Percentiles rank a stretch among this genome's conserved stretches.
These are phyloP conservation scores for Gracilaria caudata DNA, from an alignment of 23 red algal genomes.

Conservation along the genomic window DNA sequence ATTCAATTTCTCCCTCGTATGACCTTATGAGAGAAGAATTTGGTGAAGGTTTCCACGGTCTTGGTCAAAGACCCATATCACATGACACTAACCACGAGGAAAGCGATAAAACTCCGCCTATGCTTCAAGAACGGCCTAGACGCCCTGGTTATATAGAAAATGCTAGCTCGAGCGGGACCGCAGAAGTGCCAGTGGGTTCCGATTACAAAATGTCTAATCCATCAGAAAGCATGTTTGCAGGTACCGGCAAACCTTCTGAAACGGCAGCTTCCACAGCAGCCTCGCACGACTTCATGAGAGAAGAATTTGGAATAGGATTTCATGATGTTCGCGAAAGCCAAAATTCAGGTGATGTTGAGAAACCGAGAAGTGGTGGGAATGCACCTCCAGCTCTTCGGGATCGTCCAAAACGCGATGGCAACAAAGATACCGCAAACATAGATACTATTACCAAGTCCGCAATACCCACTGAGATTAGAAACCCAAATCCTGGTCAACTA, in stretches of 20 bases:
- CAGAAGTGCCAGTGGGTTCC: not conserved
- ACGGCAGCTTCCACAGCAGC: too few relatives aligned
- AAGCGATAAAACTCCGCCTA: not conserved
- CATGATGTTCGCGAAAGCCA: not conserved
- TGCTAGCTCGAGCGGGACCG: not conserved
- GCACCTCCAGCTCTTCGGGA: not conserved
- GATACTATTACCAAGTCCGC: not conserved
- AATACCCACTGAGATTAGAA: not conserved
- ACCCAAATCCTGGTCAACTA: not conserved
- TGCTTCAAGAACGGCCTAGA: not conserved
- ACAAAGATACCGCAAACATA: not conserved
- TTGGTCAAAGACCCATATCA: not conserved
- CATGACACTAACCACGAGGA: not conserved
- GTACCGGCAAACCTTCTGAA: not conserved
- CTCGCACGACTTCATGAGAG: slow-evolving; percentile 23
- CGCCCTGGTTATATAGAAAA: not conserved
- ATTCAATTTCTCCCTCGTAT: not conserved
- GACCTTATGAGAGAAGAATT: slow-evolving; percentile 20
- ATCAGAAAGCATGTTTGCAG: not conserved
- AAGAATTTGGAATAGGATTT: slow-evolving; percentile 6
- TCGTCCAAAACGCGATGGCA: not conserved
- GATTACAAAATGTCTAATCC: not conserved
- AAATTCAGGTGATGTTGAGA: not conserved
- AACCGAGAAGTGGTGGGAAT: not conserved
- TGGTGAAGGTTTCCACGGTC: not conserved